Evolutionary conservation across 768 basidiomycete species (phyloP), one percentile per base, ranked within the genome.

Genomic region (Cystoderma amianthinum): DNA sequence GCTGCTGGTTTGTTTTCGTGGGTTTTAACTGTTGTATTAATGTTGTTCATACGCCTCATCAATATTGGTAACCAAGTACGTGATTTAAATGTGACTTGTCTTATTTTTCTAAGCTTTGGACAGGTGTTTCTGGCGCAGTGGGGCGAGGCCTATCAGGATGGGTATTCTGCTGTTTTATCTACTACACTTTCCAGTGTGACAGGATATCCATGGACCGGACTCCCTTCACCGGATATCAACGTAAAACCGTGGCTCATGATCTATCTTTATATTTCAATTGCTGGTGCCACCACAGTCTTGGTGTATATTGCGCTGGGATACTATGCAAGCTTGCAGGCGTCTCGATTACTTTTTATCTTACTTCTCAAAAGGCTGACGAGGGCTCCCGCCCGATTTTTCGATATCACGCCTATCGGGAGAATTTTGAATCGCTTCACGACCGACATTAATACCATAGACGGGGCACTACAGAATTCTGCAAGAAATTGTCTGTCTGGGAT

Each of bases 351-450:
- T 9, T 87, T 85, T 59, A 52, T 61, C 3, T 55, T 64, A 5
- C 69, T 84, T 42, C 65, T 85, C 9, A 60, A 57, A 30, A 57
- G 80, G 19, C 61, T 86, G 6, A 71, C 77, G 5, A 65, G 76
- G 30, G 82, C 83, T 0, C 82, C 82, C 2, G 65, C 74, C 17
- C 74, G 81, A 2, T 84, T 85, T 57, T 86, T 84, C 58, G 85
- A 86, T 50, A 65, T 72, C 28, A 86, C 82, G 3, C 85, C 85
- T 1, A 77, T 83, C 28, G 88, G 88, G 7, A 67, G 85, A 5
- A 84, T 91, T 48, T 68, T 86, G 28, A 89, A 90, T 51, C 74
- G 90, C 13, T 85, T 91, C 53, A 84, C 82, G 11, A 72, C 76
- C 5, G 85, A 90, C 49, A 81, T 90, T 51, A 80, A 79, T 39